Percentiles rank a stretch among this genome's conserved stretches.
These are phyloP conservation scores for Cocos nucifera DNA, from an alignment of 176 grass and related monocot genomes.

Conservation along the genomic window DNA sequence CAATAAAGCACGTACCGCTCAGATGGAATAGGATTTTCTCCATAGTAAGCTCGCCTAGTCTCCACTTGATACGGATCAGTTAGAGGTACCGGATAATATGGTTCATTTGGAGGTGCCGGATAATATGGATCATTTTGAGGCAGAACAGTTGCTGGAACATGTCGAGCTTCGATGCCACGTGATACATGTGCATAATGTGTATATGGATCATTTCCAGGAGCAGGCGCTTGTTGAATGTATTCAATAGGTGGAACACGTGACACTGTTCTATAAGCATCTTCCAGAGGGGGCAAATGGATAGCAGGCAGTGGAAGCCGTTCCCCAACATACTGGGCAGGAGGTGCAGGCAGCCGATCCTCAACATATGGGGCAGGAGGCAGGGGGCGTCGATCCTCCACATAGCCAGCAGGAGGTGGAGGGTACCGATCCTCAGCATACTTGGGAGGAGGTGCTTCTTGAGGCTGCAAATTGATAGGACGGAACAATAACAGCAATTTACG, in stretches of 20 bases:
- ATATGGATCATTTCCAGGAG: slow-evolving; percentile 19
- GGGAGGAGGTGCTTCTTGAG: background rate
- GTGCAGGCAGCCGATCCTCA: background rate
- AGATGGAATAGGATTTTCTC: slow-evolving; percentile 12
- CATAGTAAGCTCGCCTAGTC: slow-evolving; percentile 3
- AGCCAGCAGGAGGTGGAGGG: background rate
- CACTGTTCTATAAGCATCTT: slow-evolving; percentile 31
- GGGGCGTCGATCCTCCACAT: background rate
- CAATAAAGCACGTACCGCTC: slow-evolving; percentile 28
- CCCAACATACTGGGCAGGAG: slow-evolving; percentile 19
- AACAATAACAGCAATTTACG: slow-evolving; percentile 40
- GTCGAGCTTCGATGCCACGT: background rate
- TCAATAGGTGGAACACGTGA: slow-evolving; percentile 24
- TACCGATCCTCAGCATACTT: background rate
- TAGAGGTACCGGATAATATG: slow-evolving; percentile 14
- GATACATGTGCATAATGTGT: slow-evolving; percentile 24
- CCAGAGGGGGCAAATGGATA: slow-evolving; percentile 25
- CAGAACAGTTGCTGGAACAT: slow-evolving; percentile 8
- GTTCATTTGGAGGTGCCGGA: slow-evolving; percentile 19
- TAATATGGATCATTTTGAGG: background rate
- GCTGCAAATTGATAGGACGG: background rate
- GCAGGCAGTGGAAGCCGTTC: slow-evolving; percentile 20
- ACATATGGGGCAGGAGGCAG: background rate
- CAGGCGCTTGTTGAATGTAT: slow-evolving; percentile 18
- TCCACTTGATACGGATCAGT: slow-evolving; percentile 22